Evolutionary conservation across 768 basidiomycete genomes (phyloP).

Genomic region (Lyophyllum atratum): DNA sequence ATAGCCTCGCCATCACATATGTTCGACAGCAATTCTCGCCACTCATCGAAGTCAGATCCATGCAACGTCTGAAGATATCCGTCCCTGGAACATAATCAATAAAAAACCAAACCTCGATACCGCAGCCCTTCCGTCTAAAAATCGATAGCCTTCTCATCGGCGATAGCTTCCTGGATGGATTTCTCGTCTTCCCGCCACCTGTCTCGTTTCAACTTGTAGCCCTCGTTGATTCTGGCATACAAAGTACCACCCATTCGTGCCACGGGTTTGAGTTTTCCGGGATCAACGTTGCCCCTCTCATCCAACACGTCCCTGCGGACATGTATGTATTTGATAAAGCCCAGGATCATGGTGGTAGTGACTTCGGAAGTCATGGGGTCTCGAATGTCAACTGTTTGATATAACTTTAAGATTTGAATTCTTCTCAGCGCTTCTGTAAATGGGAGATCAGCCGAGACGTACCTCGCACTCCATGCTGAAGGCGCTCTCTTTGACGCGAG

Average conservation of each 20-base stretch:
- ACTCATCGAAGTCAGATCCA: not conserved
- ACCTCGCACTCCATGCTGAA: slow-evolving; percentile 66
- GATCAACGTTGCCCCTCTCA: slow-evolving; percentile 44
- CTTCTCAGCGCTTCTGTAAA: not conserved
- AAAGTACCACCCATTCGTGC: slow-evolving; percentile 55
- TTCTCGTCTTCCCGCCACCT: slow-evolving; percentile 41
- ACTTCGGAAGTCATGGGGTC: slow-evolving; percentile 36
- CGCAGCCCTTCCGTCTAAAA: not conserved
- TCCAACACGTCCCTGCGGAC: slow-evolving; percentile 56
- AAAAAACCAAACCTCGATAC: too few species aligned
- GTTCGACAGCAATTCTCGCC: not conserved
- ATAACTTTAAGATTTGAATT: slow-evolving; percentile 32
- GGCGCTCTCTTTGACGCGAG: slow-evolving; percentile 64
- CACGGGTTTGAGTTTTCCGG: slow-evolving; percentile 47
- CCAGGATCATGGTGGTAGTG: slow-evolving; percentile 48
- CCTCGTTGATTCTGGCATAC: slow-evolving; percentile 44
- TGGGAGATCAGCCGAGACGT: not conserved
- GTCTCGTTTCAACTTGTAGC: slow-evolving; percentile 57
- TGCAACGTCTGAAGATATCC: not conserved
- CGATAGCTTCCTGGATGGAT: slow-evolving; percentile 4
- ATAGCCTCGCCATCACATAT: not conserved
- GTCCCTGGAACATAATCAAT: not conserved
- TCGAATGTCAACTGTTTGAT: slow-evolving; percentile 42
- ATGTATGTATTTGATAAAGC: slow-evolving; percentile 57
- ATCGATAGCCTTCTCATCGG: not conserved